Conservation (phyloP, 176 grass and related monocot genomes). For the Raddia guianensis region DNA sequence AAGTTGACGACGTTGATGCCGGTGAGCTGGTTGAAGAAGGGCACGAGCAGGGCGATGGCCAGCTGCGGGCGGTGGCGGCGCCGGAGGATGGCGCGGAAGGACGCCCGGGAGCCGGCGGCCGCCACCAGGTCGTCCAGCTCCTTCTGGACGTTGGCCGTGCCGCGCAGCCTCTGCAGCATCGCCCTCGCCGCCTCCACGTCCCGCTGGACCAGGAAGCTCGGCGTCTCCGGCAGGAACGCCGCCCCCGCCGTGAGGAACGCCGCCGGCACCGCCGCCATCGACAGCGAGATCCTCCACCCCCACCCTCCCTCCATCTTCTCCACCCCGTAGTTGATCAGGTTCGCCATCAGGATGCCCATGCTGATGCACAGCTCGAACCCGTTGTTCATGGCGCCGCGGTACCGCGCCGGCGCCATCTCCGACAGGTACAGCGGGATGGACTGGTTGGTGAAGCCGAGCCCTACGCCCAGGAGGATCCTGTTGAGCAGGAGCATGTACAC, state of each 20-base stretch:
- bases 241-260: conserved; percentile 61
- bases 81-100: conserved; percentile 49
- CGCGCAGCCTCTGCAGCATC: conserved; percentile 69
- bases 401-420: conserved; percentile 79
- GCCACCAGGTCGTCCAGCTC: conserved; percentile 72
- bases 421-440: conserved; percentile 87
- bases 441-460: conserved; percentile 96
- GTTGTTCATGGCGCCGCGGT: conserved; percentile 83
- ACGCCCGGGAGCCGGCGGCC: conserved; percentile 33
- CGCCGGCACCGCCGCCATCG: conserved; percentile 69
- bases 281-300: conserved; percentile 88
- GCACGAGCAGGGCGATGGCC: conserved; percentile 65
- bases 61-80: conserved; percentile 76
- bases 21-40: conserved; percentile 75
- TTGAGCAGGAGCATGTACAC: conserved; percentile 88
- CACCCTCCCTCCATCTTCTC: conserved; percentile 47
- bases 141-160: conserved; percentile 57
- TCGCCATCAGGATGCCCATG: conserved; percentile 74
- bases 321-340: conserved; percentile 83
- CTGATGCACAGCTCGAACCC: conserved; percentile 89
- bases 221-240: conserved; percentile 85
- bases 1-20: conserved; percentile 91
- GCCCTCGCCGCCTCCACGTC: conserved; percentile 48
- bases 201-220: conserved; percentile 72
- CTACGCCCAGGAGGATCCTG: conserved; percentile 77